Conservation (phyloP, 2,329 filamentous ascomycete genomes). For the Sporothrix globosa region DNA sequence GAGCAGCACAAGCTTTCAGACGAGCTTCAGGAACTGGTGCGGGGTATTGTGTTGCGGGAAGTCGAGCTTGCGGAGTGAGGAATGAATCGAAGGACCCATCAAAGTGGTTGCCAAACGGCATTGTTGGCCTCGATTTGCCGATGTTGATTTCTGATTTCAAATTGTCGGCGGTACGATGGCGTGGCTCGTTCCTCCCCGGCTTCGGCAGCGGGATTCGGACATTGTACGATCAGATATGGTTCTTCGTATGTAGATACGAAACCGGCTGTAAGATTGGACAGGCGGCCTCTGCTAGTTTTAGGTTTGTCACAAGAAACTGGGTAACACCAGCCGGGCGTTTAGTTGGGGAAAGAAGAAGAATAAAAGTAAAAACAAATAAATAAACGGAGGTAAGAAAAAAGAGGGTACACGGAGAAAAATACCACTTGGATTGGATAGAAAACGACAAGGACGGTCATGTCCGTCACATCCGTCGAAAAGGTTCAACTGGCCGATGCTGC, state of each 20-base stretch:
- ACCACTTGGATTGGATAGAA: background rate
- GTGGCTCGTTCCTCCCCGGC: background rate
- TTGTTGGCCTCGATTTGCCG: background rate
- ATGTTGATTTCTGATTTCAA: background rate
- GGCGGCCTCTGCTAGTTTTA: background rate
- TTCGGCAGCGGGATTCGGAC: background rate
- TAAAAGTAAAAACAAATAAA: background rate
- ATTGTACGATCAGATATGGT: background rate
- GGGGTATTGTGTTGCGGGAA: background rate
- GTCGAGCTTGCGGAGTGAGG: background rate
- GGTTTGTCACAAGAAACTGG: background rate
- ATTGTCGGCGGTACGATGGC: background rate
- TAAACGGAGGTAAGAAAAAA: background rate
- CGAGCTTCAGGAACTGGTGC: background rate
- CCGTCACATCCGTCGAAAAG: background rate
- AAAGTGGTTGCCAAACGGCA: too few relatives aligned
- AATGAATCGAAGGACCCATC: too few relatives aligned
- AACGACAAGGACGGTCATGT: background rate
- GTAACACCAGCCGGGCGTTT: background rate
- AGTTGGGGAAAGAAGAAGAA: background rate
- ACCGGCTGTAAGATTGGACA: background rate
- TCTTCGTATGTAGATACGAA: background rate
- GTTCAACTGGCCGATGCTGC: background rate
- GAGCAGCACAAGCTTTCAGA: conserved; percentile 2
- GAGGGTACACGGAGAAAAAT: background rate